Conservation (phyloP, 2,329 filamentous ascomycete species). For the Phyllosticta ampelicida region DNA sequence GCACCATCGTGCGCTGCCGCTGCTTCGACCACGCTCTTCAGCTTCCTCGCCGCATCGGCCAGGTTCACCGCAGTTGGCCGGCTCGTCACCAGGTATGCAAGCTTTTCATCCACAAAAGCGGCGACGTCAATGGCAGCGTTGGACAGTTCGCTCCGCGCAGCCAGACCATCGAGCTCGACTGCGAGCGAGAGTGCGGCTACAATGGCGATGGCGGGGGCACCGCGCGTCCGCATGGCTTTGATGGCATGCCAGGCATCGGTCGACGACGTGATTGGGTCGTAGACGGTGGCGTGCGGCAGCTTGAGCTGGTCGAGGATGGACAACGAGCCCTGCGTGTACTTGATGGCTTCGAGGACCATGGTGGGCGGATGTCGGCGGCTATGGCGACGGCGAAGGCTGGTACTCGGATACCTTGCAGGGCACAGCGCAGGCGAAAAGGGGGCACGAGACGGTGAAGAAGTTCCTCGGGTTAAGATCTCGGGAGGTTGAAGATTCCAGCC, state of each 20-base stretch:
- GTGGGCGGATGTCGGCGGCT: background rate
- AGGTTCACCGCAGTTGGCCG: constrained; percentile 92
- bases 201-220: constrained; percentile 92
- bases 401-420: background rate
- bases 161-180: constrained; percentile 61
- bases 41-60: constrained; percentile 73
- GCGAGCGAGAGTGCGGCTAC: constrained; percentile 86
- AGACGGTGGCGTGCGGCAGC: constrained; percentile 69
- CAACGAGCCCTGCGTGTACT: constrained; percentile 60
- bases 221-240: constrained; percentile 65
- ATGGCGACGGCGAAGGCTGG: background rate
- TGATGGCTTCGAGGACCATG: constrained; percentile 63
- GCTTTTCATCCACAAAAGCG: constrained; percentile 59
- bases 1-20: constrained; percentile 35
- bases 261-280: constrained; percentile 58
- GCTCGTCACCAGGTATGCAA: constrained; percentile 81
- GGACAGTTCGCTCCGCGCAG: constrained; percentile 28
- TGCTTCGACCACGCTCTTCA: constrained; percentile 53
- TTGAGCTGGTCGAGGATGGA: constrained; percentile 76
- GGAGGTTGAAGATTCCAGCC: background rate
- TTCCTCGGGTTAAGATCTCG: background rate
- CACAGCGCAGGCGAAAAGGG: background rate
- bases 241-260: constrained; percentile 76
- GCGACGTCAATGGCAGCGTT: constrained; percentile 49
- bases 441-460: background rate